These are phyloP conservation scores for Collariella sp. DNA, from an alignment of 495 filamentous ascomycete species.

Conservation along the genomic window DNA sequence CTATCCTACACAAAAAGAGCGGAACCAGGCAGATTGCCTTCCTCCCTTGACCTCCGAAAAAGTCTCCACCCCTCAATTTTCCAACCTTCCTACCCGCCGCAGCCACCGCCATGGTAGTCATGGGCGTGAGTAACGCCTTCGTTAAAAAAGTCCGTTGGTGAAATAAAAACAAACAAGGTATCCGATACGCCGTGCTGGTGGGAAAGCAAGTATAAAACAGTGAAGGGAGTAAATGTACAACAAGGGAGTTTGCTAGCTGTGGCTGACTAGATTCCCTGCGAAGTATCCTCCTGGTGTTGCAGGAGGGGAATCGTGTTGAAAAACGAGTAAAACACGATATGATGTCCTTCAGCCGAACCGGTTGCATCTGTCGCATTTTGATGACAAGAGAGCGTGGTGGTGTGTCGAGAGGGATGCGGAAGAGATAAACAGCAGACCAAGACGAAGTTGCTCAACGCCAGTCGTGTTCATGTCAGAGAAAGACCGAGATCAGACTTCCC, in stretches of 20 bases:
- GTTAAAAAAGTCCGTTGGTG: neutral
- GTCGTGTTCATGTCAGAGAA: neutral
- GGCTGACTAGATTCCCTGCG: neutral
- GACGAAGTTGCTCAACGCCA: neutral
- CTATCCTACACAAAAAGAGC: slow-evolving; percentile 13
- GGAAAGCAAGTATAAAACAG: slow-evolving; percentile 4
- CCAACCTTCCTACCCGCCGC: neutral
- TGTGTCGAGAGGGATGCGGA: neutral
- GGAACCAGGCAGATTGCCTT: slow-evolving; percentile 7
- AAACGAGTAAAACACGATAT: neutral
- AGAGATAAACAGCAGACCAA: neutral
- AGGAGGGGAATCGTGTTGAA: neutral
- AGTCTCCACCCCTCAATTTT: neutral
- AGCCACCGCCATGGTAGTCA: slow-evolving; percentile 7
- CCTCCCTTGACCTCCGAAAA: too few species aligned
- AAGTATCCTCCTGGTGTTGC: neutral
- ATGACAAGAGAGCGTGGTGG: neutral
- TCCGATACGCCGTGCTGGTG: slow-evolving; percentile 8
- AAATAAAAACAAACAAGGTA: slow-evolving; percentile 1
- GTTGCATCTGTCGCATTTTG: neutral
- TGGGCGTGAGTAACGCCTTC: slow-evolving; percentile 7
- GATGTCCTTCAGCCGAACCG: neutral
- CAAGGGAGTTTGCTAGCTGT: neutral
- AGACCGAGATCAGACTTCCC: neutral
- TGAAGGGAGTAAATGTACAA: slow-evolving; percentile 11